Conservation (phyloP, 2,329 filamentous ascomycete species). For the Dactylellina haptotyla region DNA sequence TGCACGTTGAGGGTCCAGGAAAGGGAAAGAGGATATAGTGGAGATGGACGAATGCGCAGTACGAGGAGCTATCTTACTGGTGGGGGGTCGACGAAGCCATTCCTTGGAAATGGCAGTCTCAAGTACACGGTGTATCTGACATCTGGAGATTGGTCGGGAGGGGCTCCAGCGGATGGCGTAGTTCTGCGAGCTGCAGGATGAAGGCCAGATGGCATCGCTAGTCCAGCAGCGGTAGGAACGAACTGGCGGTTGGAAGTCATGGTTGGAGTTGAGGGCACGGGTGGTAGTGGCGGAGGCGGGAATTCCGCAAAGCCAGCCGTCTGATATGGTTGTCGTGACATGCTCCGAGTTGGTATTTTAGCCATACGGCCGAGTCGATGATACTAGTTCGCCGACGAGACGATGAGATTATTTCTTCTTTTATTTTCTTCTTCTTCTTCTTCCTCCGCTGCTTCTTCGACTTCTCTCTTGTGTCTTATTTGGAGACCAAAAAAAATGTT, state of each 20-base stretch:
- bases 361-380: background rate
- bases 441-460: too few relatives aligned
- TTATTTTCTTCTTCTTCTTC: background rate
- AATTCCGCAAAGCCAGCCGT: slow-evolving; percentile 39
- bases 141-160: slow-evolving; percentile 39
- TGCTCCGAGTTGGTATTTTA: slow-evolving; percentile 28
- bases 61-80: slow-evolving; percentile 69
- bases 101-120: slow-evolving; percentile 85
- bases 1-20: background rate
- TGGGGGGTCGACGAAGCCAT: slow-evolving; percentile 88
- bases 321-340: slow-evolving; percentile 40
- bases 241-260: slow-evolving; percentile 48
- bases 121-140: slow-evolving; percentile 80
- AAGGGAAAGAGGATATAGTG: slow-evolving; percentile 6
- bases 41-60: background rate
- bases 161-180: slow-evolving; percentile 29
- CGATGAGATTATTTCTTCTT: background rate
- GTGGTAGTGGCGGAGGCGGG: slow-evolving; percentile 40
- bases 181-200: slow-evolving; percentile 37
- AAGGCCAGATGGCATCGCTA: slow-evolving; percentile 34
- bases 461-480: background rate
- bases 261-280: slow-evolving; percentile 45
- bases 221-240: slow-evolving; percentile 11
- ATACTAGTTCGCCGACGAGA: slow-evolving; percentile 6
- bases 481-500: background rate